Evolutionary conservation across 2,329 filamentous ascomycete genomes (phyloP).

Genomic region (Sporothrix euskadiensis): DNA sequence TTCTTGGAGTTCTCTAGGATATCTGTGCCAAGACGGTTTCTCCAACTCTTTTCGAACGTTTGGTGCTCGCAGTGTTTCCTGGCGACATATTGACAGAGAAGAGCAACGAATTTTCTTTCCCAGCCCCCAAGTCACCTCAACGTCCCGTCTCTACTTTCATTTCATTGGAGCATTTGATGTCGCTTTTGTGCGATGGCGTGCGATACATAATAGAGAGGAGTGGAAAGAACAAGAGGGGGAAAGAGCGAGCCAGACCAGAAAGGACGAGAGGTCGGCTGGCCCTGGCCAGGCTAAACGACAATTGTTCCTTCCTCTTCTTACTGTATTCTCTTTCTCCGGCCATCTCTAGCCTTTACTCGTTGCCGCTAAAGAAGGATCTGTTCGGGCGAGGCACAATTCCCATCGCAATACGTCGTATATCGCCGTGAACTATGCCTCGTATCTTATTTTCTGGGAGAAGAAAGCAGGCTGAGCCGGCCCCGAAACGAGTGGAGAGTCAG

Average conservation of each 20-base stretch:
- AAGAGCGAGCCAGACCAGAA: neutral
- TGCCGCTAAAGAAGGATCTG: neutral
- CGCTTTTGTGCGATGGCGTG: neutral
- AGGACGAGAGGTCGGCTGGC: neutral
- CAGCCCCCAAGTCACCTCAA: neutral
- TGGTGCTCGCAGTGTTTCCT: neutral
- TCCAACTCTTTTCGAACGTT: neutral
- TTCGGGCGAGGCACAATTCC: neutral
- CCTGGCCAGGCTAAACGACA: neutral
- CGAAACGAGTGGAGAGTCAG: neutral
- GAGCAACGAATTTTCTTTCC: neutral
- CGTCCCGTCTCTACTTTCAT: neutral
- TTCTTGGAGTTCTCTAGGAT: neutral
- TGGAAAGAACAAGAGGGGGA: neutral
- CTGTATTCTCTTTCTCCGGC: neutral
- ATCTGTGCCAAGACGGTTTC: neutral
- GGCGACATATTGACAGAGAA: neutral
- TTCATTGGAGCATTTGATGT: neutral
- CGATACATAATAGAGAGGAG: neutral
- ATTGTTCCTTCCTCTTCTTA: neutral
- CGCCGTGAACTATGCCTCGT: neutral
- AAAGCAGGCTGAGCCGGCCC: neutral
- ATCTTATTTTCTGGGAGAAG: neutral
- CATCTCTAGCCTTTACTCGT: neutral
- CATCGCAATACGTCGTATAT: neutral